These are phyloP conservation scores for Salisapilia sapeloensis DNA, from an alignment of 352 stramenopile genomes.

Conservation along the genomic window DNA sequence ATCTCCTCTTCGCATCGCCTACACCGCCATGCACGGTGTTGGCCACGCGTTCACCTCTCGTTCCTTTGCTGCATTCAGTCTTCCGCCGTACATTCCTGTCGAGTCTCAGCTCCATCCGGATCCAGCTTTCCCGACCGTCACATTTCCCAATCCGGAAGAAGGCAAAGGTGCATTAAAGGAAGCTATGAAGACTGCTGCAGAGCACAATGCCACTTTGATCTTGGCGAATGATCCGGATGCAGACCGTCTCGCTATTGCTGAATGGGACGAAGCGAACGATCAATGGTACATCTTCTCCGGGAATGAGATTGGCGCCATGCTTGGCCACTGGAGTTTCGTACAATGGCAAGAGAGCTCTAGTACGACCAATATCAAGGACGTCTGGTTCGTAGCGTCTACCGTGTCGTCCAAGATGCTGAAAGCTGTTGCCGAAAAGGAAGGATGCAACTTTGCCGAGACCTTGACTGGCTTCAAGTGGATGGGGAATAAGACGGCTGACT, in stretches of 20 bases:
- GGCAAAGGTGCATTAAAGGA: conserved; percentile 91
- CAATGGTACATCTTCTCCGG: conserved; percentile 95
- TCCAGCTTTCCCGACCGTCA: conserved; percentile 91
- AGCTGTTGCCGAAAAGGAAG: conserved; percentile 82
- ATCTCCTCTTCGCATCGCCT: conserved; percentile 71
- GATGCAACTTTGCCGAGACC: conserved; percentile 93
- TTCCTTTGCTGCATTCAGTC: conserved; percentile 83
- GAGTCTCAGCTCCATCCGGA: conserved; percentile 84
- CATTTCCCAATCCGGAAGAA: conserved; percentile 98
- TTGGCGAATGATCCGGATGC: conserved; percentile 98
- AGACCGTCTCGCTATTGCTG: conserved; percentile 92
- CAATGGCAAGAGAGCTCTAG: conserved; percentile 44
- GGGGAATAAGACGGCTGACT: conserved; percentile 76
- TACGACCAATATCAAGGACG: conserved; percentile 27
- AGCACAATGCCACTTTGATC: conserved; percentile 69
- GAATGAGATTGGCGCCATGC: conserved; percentile 94
- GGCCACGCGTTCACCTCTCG: conserved; percentile 84
- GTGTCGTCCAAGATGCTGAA: conserved; percentile 96
- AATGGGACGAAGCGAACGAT: conserved; percentile 53
- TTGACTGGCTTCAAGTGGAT: conserved; percentile 99
- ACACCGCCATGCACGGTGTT: conserved; percentile 98
- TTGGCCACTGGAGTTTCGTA: conserved; percentile 86
- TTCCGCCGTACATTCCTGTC: conserved; percentile 77
- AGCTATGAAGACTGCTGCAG: conserved; percentile 80
- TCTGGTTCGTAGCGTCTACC: conserved; percentile 89